phyloP scores from a whole-genome alignment of 1,284 basidiomycete genomes.

The Ganoderma meredithae region DNA sequence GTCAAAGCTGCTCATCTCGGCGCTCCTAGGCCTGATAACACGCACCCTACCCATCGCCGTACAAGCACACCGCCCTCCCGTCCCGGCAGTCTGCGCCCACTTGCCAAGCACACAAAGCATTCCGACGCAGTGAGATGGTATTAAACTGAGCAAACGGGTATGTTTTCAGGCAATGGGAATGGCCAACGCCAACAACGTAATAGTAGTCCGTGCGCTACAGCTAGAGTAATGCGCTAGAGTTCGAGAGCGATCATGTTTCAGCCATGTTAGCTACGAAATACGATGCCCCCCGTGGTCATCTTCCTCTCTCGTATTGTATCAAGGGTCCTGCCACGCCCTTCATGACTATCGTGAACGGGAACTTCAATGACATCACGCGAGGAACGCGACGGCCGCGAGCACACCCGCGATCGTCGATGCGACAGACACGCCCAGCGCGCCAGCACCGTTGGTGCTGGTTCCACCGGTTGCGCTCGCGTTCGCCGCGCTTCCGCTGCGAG shows the following conservation, averaged over 20 bases:
- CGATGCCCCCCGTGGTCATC: not conserved
- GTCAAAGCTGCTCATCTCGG: not conserved
- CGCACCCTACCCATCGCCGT: no score
- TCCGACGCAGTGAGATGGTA: constrained; percentile 23
- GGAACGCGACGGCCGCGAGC: constrained; percentile 52
- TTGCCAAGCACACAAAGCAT: not conserved
- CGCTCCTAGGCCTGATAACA: not conserved
- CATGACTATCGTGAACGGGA: constrained; percentile 16
- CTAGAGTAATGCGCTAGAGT: constrained; percentile 8
- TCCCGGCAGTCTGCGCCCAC: no score
- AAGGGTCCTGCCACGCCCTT: not conserved
- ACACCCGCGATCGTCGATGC: constrained; percentile 50
- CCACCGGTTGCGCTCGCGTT: constrained; percentile 34
- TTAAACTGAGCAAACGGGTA: constrained; percentile 31
- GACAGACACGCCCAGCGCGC: constrained; percentile 46
- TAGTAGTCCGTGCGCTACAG: constrained; percentile 29
- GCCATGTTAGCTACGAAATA: constrained; percentile 1
- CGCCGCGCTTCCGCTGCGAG: constrained; percentile 26
- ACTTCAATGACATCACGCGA: constrained; percentile 8
- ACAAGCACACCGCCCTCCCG: no score
- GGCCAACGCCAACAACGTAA: constrained; percentile 18
- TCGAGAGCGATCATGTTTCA: constrained; percentile 12
- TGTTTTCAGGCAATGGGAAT: constrained; percentile 11
- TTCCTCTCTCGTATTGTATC: not conserved
- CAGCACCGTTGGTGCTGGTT: constrained; percentile 44